Conservation (phyloP, 2,329 filamentous ascomycete genomes). For the Alternaria incomplexa region DNA sequence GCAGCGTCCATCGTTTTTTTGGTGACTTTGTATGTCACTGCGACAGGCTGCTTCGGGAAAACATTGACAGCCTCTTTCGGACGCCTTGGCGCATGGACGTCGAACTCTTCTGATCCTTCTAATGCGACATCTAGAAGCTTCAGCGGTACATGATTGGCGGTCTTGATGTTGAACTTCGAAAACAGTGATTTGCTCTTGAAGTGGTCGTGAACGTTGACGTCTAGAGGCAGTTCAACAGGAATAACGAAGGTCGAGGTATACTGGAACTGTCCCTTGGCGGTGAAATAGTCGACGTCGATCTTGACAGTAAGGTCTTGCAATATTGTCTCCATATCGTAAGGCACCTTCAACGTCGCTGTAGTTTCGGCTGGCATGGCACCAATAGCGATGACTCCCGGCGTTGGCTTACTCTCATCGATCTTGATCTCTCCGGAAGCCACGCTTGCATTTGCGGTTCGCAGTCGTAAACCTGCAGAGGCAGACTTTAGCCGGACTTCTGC, state of each 20-base stretch:
- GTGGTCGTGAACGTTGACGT: slow-evolving; percentile 95
- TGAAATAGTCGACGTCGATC: slow-evolving; percentile 77
- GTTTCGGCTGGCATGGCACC: slow-evolving; percentile 52
- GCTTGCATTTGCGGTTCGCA: slow-evolving; percentile 60
- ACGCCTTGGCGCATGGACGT: slow-evolving; percentile 63
- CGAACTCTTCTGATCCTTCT: slow-evolving; percentile 71
- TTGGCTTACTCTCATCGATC: slow-evolving; percentile 52
- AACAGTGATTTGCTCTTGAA: slow-evolving; percentile 85
- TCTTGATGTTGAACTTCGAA: slow-evolving; percentile 89
- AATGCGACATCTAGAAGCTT: slow-evolving; percentile 75
- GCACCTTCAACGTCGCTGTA: slow-evolving; percentile 68
- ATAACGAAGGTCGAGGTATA: slow-evolving; percentile 69
- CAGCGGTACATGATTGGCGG: slow-evolving; percentile 76
- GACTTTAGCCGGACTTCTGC: slow-evolving; percentile 62
- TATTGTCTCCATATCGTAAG: slow-evolving; percentile 84
- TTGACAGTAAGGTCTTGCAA: slow-evolving; percentile 73
- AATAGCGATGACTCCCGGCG: slow-evolving; percentile 56
- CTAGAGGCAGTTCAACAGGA: slow-evolving; percentile 78
- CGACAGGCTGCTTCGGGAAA: slow-evolving; percentile 82
- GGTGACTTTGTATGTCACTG: slow-evolving; percentile 78
- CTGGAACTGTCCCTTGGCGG: slow-evolving; percentile 68
- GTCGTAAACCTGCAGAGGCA: slow-evolving; percentile 65
- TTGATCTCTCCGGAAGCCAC: slow-evolving; percentile 51
- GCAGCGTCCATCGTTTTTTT: slow-evolving; percentile 54
- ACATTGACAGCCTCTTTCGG: slow-evolving; percentile 61